A percentile compares a stretch with the other conserved stretches of the same genome.
Conservation (phyloP, 2,329 filamentous ascomycete genomes). For the Tolypocladium guangdongense region DNA sequence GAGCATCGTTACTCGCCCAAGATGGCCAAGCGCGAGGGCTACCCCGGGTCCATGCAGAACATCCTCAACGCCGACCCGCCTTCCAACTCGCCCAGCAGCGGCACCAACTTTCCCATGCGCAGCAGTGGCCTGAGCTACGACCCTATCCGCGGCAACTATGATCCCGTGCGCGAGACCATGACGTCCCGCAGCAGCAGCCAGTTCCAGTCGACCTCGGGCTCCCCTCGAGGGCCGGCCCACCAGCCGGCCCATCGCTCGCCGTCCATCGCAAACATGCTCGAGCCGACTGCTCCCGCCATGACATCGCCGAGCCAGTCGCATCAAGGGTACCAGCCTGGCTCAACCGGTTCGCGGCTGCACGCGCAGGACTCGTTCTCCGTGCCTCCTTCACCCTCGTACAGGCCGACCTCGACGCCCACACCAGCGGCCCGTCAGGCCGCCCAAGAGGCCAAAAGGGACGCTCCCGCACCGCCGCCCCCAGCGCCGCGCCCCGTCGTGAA, state of each 20-base stretch:
- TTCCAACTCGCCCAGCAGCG: constrained; percentile 32
- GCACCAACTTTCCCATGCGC: constrained; percentile 34
- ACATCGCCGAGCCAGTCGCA: constrained; percentile 18
- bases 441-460: constrained; percentile 27
- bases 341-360: constrained; percentile 19
- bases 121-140: constrained; percentile 80
- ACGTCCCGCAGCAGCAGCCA: constrained; percentile 39
- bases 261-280: constrained; percentile 82
- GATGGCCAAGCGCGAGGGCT: constrained; percentile 39
- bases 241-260: constrained; percentile 47
- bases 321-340: constrained; percentile 13
- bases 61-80: constrained; percentile 42
- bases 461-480: constrained; percentile 20
- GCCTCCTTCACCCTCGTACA: constrained; percentile 32
- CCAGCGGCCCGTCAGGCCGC: constrained; percentile 18
- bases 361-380: constrained; percentile 24
- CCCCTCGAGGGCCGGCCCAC: constrained; percentile 33
- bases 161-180: constrained; percentile 53
- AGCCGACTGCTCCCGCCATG: constrained; percentile 30
- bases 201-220: constrained; percentile 32
- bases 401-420: constrained; percentile 20
- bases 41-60: constrained; percentile 41
- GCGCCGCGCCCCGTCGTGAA: constrained; percentile 21
- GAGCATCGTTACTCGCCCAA: constrained; percentile 31
- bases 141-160: constrained; percentile 70